These are phyloP conservation scores for Zarea fungicola DNA, from an alignment of 2,329 filamentous ascomycete genomes.

Conservation along the genomic window DNA sequence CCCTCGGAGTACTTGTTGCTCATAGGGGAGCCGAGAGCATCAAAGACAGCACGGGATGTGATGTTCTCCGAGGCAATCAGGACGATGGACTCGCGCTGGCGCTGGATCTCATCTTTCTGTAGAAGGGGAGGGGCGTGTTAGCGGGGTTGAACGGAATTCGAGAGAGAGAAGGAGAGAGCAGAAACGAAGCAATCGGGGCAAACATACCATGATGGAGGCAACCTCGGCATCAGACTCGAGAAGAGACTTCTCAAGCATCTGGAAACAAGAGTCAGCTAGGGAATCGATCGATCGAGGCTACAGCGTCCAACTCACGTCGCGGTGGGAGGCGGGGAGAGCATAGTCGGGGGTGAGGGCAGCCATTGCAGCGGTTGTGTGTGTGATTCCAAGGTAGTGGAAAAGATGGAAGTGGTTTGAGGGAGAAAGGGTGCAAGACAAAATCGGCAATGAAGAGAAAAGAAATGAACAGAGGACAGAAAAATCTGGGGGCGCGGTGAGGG, in stretches of 20 bases:
- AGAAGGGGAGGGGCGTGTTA: conserved; percentile 25
- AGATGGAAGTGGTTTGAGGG: conserved; percentile 12
- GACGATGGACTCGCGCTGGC: conserved; percentile 96
- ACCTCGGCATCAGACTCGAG: conserved; percentile 90
- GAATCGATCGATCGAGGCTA: conserved; percentile 12
- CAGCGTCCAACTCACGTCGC: conserved; percentile 39
- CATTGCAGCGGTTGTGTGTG: conserved; percentile 29
- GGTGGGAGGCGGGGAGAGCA: conserved; percentile 49
- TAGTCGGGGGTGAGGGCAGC: conserved; percentile 40
- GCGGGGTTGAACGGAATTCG: conserved; percentile 14
- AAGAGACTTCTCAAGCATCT: conserved; percentile 96
- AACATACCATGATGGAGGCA: conserved; percentile 86
- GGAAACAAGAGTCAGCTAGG: conserved; percentile 22
- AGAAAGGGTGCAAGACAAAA: conserved; percentile 5
- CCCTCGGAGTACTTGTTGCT: conserved; percentile 99
- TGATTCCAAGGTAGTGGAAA: conserved; percentile 2
- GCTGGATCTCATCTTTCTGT: conserved; percentile 87
- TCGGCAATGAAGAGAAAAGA: conserved; percentile 3
- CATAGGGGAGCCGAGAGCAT: conserved; percentile 91
- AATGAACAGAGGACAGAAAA: neutral
- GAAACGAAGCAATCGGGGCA: conserved; percentile 1
- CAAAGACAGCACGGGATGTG: conserved; percentile 95
- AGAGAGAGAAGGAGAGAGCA: neutral
- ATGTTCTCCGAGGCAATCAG: conserved; percentile 99
- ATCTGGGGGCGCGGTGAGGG: conserved; percentile 11